Evolutionary conservation across 768 basidiomycete genomes (phyloP).

Genomic region (Mrakia frigida): DNA sequence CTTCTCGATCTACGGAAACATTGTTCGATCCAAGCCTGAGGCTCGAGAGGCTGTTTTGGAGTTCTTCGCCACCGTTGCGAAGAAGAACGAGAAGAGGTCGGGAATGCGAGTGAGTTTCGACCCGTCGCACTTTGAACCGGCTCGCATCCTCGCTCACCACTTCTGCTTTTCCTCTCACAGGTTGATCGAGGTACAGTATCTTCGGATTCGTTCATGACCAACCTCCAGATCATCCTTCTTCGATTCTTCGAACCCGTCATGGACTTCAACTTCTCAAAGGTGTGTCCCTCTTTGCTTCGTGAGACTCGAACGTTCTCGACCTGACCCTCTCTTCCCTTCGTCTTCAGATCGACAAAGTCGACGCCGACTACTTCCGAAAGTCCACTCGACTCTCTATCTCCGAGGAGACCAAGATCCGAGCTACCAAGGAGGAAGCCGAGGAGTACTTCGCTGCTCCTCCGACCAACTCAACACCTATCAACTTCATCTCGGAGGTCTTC

Average conservation of each 20-base stretch:
- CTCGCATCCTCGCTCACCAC: background rate
- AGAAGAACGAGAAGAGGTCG: slow-evolving; percentile 73
- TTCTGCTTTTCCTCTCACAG: slow-evolving; percentile 42
- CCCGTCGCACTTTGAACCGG: background rate
- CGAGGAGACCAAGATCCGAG: slow-evolving; percentile 91
- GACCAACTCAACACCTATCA: slow-evolving; percentile 53
- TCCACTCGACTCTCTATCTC: slow-evolving; percentile 66
- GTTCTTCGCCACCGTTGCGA: slow-evolving; percentile 70
- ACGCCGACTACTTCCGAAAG: slow-evolving; percentile 69
- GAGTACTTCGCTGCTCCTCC: slow-evolving; percentile 53
- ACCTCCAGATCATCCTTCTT: slow-evolving; percentile 73
- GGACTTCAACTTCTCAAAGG: slow-evolving; percentile 85
- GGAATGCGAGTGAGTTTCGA: slow-evolving; percentile 69
- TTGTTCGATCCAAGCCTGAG: slow-evolving; percentile 76
- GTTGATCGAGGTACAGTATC: slow-evolving; percentile 82
- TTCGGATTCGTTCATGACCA: slow-evolving; percentile 87
- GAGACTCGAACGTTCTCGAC: background rate
- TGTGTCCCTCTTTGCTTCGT: slow-evolving; percentile 37
- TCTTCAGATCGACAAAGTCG: slow-evolving; percentile 79
- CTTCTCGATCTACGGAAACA: slow-evolving; percentile 78
- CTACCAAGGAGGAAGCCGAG: slow-evolving; percentile 77
- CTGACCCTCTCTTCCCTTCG: slow-evolving; percentile 20
- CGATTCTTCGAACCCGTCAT: slow-evolving; percentile 91
- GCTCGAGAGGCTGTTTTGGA: slow-evolving; percentile 74
- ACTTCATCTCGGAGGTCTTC: slow-evolving; percentile 94